Evolutionary conservation across 805 yeast genomes (phyloP).

Genomic region (Lachancea thermotolerans): DNA sequence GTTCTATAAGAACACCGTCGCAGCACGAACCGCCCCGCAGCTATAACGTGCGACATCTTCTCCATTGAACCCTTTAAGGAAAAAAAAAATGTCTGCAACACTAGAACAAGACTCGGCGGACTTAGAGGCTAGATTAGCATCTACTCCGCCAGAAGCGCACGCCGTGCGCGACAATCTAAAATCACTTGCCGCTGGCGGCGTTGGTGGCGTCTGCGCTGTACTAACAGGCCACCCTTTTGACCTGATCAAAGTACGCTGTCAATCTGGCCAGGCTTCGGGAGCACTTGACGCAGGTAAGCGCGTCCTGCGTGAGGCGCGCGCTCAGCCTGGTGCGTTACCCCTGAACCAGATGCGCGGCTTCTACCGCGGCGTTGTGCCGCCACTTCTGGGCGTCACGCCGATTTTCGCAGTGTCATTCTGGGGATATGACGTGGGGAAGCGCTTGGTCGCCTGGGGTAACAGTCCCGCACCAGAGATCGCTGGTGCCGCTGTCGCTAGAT

Average conservation of each 20-base stretch:
- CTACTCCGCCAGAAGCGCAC: neutral
- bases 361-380: slow-evolving; percentile 91
- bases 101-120: slow-evolving; percentile 7
- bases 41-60: neutral
- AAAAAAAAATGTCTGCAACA: slow-evolving; percentile 2
- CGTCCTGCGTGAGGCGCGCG: slow-evolving; percentile 67
- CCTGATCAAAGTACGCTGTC: slow-evolving; percentile 83
- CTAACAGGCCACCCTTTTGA: slow-evolving; percentile 96
- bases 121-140: neutral
- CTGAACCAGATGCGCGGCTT: slow-evolving; percentile 46
- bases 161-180: slow-evolving; percentile 64
- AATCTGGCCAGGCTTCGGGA: slow-evolving; percentile 58
- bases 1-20: neutral
- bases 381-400: slow-evolving; percentile 93
- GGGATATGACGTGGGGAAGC: slow-evolving; percentile 95
- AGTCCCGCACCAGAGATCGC: slow-evolving; percentile 28
- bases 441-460: slow-evolving; percentile 45
- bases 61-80: neutral
- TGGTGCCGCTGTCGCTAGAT: slow-evolving; percentile 8
- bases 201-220: slow-evolving; percentile 95
- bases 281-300: slow-evolving; percentile 61
- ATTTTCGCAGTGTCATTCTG: slow-evolving; percentile 98
- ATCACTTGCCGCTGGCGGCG: slow-evolving; percentile 88
- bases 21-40: too few relatives aligned
- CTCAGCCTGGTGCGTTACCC: slow-evolving; percentile 12